Evolutionary conservation across 768 basidiomycete species (phyloP).

Genomic region (Suillus hirtellus): DNA sequence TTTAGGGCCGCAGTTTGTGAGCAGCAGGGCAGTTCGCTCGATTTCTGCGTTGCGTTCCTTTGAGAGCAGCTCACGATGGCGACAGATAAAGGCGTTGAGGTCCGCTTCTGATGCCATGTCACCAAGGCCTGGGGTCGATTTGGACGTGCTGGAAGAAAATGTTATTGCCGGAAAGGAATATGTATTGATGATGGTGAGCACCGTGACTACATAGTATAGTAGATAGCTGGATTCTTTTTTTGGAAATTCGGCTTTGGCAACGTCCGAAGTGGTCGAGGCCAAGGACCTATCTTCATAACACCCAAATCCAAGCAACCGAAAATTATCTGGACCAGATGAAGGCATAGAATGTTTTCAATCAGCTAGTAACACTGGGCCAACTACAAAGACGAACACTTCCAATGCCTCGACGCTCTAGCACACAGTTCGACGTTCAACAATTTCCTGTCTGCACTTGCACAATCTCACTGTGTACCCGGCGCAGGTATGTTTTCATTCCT

Average conservation of each 20-base stretch:
- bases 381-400: too few relatives aligned
- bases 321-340: background rate
- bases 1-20: slow-evolving; percentile 81
- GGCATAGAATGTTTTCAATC: background rate
- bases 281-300: too few relatives aligned
- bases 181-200: background rate
- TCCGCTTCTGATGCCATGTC: slow-evolving; percentile 27
- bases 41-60: slow-evolving; percentile 85
- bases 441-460: too few relatives aligned
- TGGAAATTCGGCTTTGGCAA: too few relatives aligned
- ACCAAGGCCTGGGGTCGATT: background rate
- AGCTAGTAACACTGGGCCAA: background rate
- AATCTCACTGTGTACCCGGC: too few relatives aligned
- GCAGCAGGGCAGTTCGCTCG: slow-evolving; percentile 71
- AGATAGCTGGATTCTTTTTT: too few relatives aligned
- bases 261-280: too few relatives aligned
- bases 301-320: background rate
- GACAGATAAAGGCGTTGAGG: slow-evolving; percentile 60
- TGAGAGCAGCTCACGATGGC: slow-evolving; percentile 65
- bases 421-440: too few relatives aligned
- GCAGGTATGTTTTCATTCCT: too few relatives aligned
- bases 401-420: too few relatives aligned
- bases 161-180: background rate
- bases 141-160: background rate
- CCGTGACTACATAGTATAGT: too few relatives aligned